These are phyloP conservation scores for Colletotrichum eleusines DNA, from an alignment of 2,329 filamentous ascomycete genomes.

Conservation along the genomic window DNA sequence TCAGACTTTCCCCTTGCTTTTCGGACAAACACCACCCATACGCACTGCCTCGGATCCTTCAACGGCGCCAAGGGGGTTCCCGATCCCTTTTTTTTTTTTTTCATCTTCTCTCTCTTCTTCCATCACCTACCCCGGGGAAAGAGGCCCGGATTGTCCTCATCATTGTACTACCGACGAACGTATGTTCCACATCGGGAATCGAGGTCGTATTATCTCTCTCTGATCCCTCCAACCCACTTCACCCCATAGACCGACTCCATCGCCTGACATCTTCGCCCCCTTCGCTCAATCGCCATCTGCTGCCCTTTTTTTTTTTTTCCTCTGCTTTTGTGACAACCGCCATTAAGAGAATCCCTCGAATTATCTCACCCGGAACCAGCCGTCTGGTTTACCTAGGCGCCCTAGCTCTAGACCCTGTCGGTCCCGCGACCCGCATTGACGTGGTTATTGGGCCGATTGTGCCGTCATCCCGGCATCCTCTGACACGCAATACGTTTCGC, in stretches of 20 bases:
- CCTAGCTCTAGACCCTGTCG: constrained; percentile 20
- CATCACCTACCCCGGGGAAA: background rate
- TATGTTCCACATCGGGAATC: background rate
- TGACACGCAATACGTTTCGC: constrained; percentile 43
- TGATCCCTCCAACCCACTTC: background rate
- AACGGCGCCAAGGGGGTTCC: background rate
- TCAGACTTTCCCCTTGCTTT: background rate
- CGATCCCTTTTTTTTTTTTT: constrained; percentile 5
- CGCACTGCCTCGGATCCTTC: background rate
- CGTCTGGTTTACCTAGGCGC: constrained; percentile 27
- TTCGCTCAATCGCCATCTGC: constrained; percentile 5
- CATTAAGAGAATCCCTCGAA: background rate
- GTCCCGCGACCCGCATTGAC: constrained; percentile 38
- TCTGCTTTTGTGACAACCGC: constrained; percentile 9
- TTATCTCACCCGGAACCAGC: background rate
- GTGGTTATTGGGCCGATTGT: constrained; percentile 35
- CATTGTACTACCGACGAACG: background rate
- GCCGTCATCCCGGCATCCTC: constrained; percentile 39
- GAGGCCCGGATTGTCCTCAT: background rate
- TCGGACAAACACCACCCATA: constrained; percentile 36
- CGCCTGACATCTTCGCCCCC: background rate
- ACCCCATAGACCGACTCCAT: constrained; percentile 12
- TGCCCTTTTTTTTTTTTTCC: background rate
- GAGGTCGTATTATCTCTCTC: constrained; percentile 9
- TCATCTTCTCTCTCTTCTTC: background rate